A percentile compares a stretch with the other conserved stretches of the same genome.
phyloP scores from a whole-genome alignment of 345 rosid species.

The Linum trigynum region DNA sequence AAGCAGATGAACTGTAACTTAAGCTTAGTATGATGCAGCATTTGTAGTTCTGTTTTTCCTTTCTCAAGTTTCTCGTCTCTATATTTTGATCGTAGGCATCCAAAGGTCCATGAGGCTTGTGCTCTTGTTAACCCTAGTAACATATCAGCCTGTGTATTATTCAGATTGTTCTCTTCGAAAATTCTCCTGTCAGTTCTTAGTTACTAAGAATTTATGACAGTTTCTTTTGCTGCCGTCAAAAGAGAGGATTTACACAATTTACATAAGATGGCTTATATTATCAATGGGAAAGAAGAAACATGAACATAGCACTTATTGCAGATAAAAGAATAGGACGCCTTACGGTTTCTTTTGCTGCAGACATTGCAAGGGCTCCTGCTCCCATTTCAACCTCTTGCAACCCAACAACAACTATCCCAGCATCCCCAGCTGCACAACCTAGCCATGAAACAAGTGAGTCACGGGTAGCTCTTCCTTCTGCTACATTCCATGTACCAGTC shows the following conservation, averaged over 20 bases:
- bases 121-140: background rate
- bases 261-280: background rate
- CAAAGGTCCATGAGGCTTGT: background rate
- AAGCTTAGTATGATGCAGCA: background rate
- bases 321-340: conserved; percentile 18
- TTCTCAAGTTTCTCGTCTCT: background rate
- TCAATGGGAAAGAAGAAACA: background rate
- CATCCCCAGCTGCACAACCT: conserved; percentile 69
- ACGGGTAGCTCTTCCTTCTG: conserved; percentile 80
- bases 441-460: conserved; percentile 81
- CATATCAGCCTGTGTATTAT: background rate
- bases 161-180: background rate
- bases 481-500: conserved; percentile 97
- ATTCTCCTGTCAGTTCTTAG: too few relatives aligned
- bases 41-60: background rate
- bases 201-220: background rate
- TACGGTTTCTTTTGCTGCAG: conserved; percentile 98
- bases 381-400: conserved; percentile 99
- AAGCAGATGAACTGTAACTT: too few relatives aligned
- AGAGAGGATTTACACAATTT: too few relatives aligned
- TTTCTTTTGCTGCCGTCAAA: conserved; percentile 2
- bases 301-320: background rate
- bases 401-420: conserved; percentile 85
- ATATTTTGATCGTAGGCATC: background rate
- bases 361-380: conserved; percentile 97